Base-by-base conservation (phyloP, 345 rosid species). In the Crucihimalaya himalaica region DNA sequence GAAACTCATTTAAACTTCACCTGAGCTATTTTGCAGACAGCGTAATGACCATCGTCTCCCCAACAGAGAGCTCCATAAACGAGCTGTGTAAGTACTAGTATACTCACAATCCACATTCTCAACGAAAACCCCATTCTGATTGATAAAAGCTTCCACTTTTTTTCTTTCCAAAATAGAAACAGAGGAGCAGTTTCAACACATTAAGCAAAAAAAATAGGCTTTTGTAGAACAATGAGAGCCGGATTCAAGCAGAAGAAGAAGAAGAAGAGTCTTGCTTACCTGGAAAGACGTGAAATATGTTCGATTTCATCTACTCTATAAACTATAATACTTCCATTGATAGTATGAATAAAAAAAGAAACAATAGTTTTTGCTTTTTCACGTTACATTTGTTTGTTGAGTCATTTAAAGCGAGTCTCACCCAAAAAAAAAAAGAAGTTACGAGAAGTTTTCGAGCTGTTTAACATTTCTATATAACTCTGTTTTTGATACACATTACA, bases 1-100 rank as follows among this genome's bases (percentile, higher is more conserved):
- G 43, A 69, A 29, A 29, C 23, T 29, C 51, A 37, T 20, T 18
- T 54, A 8, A 37, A 54, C 27, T 47, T 82, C 10, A 86, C 97
- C 94, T 93, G 94, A 28, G 98, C 98, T 48, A 93, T 84, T 76
- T 84, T 89, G 85, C 98, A 93, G 77, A 68, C 61, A 62, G 85
- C 83, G 68, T 71, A 89, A 69, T 93, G 98, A 61, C 96, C 98
- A 40, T 89, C 94, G 42, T 85, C 83, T 77, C 94, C 98, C 98
- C 98, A 89, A 31, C 87, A 82, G 45, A 83, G 76, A 68, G 80
- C 83, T 35, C 90, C 89, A 82, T 81, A 70, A 11, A 80, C 23
- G 39, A 87, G 80, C 65, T 83, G 94, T 75, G 89, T 73, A 67
- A 86, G 70, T 59, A 86, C 54, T 23, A 88, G 68, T 12, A 73